A percentile compares a stretch with the other conserved stretches of the same genome.
Conservation (phyloP, 2,329 filamentous ascomycete species). For the Verticillium zaregamsianum region DNA sequence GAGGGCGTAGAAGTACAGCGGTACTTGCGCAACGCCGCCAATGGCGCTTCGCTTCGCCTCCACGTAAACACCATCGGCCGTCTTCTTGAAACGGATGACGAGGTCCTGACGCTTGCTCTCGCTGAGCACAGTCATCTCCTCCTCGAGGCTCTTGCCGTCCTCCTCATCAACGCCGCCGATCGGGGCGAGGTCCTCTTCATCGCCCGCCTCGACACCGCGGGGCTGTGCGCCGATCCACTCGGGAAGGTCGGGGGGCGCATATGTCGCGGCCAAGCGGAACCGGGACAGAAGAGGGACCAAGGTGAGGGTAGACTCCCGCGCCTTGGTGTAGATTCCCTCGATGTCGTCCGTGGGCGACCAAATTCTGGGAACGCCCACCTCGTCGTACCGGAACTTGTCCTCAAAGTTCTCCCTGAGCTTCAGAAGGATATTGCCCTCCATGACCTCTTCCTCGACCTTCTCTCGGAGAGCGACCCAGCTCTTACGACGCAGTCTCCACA, state of each 20-base stretch:
- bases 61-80: constrained; percentile 94
- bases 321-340: constrained; percentile 88
- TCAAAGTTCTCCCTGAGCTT: constrained; percentile 98
- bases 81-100: constrained; percentile 95
- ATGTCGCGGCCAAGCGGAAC: constrained; percentile 74
- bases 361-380: constrained; percentile 88
- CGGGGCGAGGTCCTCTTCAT: constrained; percentile 83
- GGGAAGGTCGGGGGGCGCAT: constrained; percentile 74
- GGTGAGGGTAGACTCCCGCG: constrained; percentile 85
- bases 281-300: constrained; percentile 84
- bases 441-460: constrained; percentile 94
- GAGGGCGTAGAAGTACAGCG: constrained; percentile 89
- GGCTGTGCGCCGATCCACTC: constrained; percentile 80
- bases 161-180: constrained; percentile 95
- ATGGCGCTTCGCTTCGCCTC: constrained; percentile 97
- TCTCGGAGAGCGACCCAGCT: constrained; percentile 88
- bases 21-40: constrained; percentile 89
- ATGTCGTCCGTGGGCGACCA: constrained; percentile 98
- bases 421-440: constrained; percentile 92
- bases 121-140: constrained; percentile 92
- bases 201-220: constrained; percentile 66
- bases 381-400: constrained; percentile 98
- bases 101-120: constrained; percentile 89
- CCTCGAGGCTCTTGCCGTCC: constrained; percentile 88
- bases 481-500: constrained; percentile 90